These are phyloP conservation scores for Fusarium solani-melongenae DNA, from an alignment of 2,329 filamentous ascomycete genomes.

Conservation along the genomic window DNA sequence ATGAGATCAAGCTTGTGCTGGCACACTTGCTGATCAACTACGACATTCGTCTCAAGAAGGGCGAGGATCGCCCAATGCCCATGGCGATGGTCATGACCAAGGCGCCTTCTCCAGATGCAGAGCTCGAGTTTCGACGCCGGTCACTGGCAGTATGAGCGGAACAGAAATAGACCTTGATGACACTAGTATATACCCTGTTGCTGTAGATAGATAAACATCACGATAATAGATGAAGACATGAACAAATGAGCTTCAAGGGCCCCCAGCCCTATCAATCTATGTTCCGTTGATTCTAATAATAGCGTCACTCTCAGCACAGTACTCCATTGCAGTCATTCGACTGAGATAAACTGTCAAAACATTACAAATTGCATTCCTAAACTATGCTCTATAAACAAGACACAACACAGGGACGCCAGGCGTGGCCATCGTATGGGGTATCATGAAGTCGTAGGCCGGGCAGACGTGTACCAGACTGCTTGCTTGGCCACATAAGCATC, in stretches of 20 bases:
- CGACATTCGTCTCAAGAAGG: conserved; percentile 54
- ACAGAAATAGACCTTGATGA: conserved; percentile 9
- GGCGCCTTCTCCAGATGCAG: conserved; percentile 52
- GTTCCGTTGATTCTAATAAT: background rate
- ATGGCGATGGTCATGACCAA: conserved; percentile 56
- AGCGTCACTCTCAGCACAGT: background rate
- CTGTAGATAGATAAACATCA: conserved; percentile 25
- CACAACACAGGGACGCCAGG: conserved; percentile 39
- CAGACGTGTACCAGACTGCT: conserved; percentile 23
- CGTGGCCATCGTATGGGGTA: conserved; percentile 43
- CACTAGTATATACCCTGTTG: conserved; percentile 26
- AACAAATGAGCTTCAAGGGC: background rate
- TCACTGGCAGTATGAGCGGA: conserved; percentile 30
- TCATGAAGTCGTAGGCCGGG: conserved; percentile 43
- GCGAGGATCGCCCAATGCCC: conserved; percentile 51
- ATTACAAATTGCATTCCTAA: conserved; percentile 37
- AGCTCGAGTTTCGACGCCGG: conserved; percentile 54
- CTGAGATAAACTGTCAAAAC: background rate
- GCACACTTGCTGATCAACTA: conserved; percentile 56
- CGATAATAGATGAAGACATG: background rate
- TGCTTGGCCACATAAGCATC: conserved; percentile 31
- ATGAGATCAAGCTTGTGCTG: conserved; percentile 59
- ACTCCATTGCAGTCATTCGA: background rate
- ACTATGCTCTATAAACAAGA: conserved; percentile 37
- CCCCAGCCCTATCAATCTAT: background rate